Evolutionary conservation across 2,329 filamentous ascomycete species (phyloP).

Genomic region (Penicillium crustosum): DNA sequence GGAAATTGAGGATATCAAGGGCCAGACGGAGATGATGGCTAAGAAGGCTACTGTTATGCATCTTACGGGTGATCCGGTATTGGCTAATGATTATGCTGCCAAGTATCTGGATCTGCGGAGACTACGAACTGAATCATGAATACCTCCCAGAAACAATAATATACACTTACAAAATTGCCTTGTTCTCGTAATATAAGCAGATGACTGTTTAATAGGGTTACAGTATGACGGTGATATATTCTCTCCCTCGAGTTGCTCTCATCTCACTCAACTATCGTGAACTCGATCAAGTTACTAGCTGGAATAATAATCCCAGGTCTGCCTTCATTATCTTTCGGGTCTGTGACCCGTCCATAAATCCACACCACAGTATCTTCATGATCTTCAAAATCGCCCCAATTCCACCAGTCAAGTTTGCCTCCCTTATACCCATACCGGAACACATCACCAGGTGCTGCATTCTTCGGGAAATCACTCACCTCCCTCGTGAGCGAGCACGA

Average conservation of each 20-base stretch:
- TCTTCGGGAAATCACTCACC: too few species aligned
- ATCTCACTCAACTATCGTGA: not conserved
- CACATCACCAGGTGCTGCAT: too few species aligned
- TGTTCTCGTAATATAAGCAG: not conserved
- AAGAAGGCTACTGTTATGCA: constrained; percentile 80
- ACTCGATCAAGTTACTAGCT: not conserved
- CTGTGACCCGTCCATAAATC: too few species aligned
- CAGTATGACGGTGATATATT: not conserved
- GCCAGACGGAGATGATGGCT: constrained; percentile 74
- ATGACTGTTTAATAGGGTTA: too few species aligned
- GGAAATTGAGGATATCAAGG: constrained; percentile 64
- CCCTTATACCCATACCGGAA: too few species aligned
- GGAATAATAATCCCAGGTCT: not conserved
- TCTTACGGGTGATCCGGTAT: constrained; percentile 61
- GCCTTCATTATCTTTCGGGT: not conserved
- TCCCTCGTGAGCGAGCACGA: too few species aligned
- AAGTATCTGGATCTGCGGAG: constrained; percentile 62
- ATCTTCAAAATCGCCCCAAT: too few species aligned
- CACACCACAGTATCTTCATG: too few species aligned
- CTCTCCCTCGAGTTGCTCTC: not conserved
- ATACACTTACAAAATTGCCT: not conserved
- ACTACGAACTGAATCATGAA: constrained; percentile 28
- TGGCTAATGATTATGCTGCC: constrained; percentile 67
- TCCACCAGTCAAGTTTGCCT: too few species aligned
- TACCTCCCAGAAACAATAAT: not conserved